phyloP scores from a whole-genome alignment of 768 basidiomycete genomes.

The Collybiopsis luxurians region DNA sequence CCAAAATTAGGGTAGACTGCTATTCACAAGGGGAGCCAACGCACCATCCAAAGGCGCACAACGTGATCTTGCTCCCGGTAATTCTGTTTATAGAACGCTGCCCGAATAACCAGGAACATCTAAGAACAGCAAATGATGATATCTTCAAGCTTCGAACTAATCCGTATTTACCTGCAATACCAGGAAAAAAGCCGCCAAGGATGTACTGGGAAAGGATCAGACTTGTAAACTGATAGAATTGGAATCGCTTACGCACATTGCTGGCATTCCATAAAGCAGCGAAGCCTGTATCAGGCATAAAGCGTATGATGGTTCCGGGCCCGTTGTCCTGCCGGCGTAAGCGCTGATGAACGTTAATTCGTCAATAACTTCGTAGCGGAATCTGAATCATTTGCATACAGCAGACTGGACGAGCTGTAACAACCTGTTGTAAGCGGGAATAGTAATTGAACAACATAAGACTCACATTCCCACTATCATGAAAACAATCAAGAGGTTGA shows the following conservation, averaged over 20 bases:
- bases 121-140: conserved; percentile 15
- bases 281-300: conserved; percentile 47
- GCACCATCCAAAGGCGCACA: conserved; percentile 35
- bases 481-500: conserved; percentile 43
- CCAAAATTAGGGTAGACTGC: not conserved
- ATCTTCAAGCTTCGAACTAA: too few species aligned
- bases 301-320: conserved; percentile 41
- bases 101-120: conserved; percentile 44
- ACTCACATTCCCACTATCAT: conserved; percentile 45
- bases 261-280: conserved; percentile 46
- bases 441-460: not conserved
- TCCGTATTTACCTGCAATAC: conserved; percentile 41
- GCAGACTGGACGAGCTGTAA: conserved; percentile 35
- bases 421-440: not conserved
- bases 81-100: conserved; percentile 26
- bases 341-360: conserved; percentile 23
- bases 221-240: not conserved
- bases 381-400: conserved; percentile 28
- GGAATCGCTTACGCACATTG: conserved; percentile 31
- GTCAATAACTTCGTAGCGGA: conserved; percentile 4
- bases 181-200: conserved; percentile 38
- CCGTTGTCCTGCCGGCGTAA: conserved; percentile 38
- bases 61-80: conserved; percentile 31
- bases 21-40: conserved; percentile 9
- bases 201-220: conserved; percentile 26